These are phyloP conservation scores for Trichoderma oligosporum DNA, from an alignment of 2,329 filamentous ascomycete genomes.

Conservation along the genomic window DNA sequence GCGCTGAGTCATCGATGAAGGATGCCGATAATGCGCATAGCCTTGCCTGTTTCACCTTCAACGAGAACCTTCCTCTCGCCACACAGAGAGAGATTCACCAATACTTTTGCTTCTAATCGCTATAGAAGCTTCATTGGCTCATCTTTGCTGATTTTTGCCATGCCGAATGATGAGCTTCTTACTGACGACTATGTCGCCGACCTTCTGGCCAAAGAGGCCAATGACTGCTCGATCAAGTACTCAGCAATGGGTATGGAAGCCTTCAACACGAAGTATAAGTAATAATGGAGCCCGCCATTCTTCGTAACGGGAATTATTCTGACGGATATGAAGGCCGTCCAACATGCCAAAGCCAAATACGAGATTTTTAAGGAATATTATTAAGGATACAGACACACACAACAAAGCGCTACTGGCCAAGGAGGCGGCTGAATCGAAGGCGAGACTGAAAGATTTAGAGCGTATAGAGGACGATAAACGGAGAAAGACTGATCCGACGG, in stretches of 20 bases:
- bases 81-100: too few species aligned
- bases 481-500: conserved; percentile 43
- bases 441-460: conserved; percentile 62
- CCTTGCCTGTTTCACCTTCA: too few species aligned
- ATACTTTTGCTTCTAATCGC: background rate
- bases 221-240: conserved; percentile 68
- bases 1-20: conserved; percentile 10
- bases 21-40: background rate
- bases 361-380: conserved; percentile 80
- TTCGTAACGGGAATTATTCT: conserved; percentile 10
- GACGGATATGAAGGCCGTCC: conserved; percentile 47
- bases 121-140: background rate
- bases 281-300: conserved; percentile 33
- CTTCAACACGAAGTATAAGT: conserved; percentile 50
- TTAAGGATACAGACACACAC: conserved; percentile 82
- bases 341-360: conserved; percentile 85
- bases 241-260: conserved; percentile 70
- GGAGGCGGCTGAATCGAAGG: conserved; percentile 74
- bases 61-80: too few species aligned
- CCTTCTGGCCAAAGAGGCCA: conserved; percentile 77
- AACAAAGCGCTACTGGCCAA: conserved; percentile 83
- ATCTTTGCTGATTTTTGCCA: conserved; percentile 24
- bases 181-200: conserved; percentile 77
- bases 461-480: conserved; percentile 44
- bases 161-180: conserved; percentile 49